These are phyloP conservation scores for Rhizophagus prolifer DNA, from an alignment of 192 early-diverging fungal species.

Conservation along the genomic window DNA sequence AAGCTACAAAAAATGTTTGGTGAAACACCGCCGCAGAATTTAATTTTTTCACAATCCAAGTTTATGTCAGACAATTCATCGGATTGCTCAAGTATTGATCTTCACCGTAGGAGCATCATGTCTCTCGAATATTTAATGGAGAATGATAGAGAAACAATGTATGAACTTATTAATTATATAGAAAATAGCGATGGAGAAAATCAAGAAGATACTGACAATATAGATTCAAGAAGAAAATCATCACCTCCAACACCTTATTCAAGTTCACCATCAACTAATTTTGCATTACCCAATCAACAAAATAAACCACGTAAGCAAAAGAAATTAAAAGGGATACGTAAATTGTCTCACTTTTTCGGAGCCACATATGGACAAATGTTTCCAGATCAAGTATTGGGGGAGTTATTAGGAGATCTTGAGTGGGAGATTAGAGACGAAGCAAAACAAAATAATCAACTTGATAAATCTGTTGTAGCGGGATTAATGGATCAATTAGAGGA, in stretches of 20 bases:
- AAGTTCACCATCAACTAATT: background rate
- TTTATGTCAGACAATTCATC: background rate
- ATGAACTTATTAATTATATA: conserved; percentile 29
- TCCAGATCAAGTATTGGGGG: conserved; percentile 20
- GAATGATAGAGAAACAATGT: conserved; percentile 25
- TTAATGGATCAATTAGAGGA: conserved; percentile 25
- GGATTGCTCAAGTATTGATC: conserved; percentile 7
- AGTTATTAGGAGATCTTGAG: conserved; percentile 28
- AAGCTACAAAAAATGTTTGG: conserved; percentile 47
- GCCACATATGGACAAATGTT: conserved; percentile 31
- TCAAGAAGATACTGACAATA: background rate
- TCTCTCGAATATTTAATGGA: conserved; percentile 31
- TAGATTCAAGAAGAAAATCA: background rate
- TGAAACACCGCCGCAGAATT: conserved; percentile 34
- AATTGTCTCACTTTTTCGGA: conserved; percentile 29
- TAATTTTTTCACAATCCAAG: conserved; percentile 1
- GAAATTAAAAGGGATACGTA: conserved; percentile 4
- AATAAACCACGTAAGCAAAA: background rate
- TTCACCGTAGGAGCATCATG: conserved; percentile 15
- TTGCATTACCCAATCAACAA: background rate
- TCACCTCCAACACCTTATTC: conserved; percentile 13
- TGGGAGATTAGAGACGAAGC: conserved; percentile 28
- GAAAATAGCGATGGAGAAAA: conserved; percentile 11
- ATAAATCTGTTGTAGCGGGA: conserved; percentile 14
- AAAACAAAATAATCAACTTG: conserved; percentile 4